Base-by-base conservation (phyloP, 441 rosid genomes). In the Croton setiger region DNA sequence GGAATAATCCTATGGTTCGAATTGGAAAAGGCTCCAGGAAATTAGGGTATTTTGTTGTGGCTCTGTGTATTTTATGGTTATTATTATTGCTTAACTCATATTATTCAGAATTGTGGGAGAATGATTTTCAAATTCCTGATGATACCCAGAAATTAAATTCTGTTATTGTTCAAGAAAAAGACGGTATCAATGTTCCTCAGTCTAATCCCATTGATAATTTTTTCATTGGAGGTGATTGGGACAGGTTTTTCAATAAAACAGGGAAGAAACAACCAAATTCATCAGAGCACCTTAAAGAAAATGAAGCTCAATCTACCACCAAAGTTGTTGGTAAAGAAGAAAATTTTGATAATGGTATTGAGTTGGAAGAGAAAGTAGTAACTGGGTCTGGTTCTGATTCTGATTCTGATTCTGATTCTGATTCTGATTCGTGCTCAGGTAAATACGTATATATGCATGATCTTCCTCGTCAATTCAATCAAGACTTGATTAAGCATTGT, bases 401-500 rank as follows among this genome's bases (percentile, higher is more conserved):
- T 7, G 69, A 67, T 44, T 70, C 80, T 21, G 55, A 8, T 44
- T 36, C 72, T 36, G 69, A 23, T 45, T 64, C 73, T 23, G 82
- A 79, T 66, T 53, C 75, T 39, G 83, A 78, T 64, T 71, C 84
- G 14, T 91, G 97, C 21, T 51, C 60, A 10, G 96, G 94, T 2
- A 55, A 79, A 62, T 89, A 81, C 66, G 77, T 91, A 9, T 84
- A 86, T 48, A 67, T 91, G 59, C 89, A 85, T 51, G 75, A 80
- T 12, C 79, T 89, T 68, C 95, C 96, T 0, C 48, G 73, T 63
- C 72, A 79, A 59, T 91, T 86, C 73, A 89, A 91, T 71, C 86
- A 76, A 18, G 96, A 88, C 62, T 72, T 89, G 72, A 70, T 91
- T 14, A 79, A 75, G 76, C 81, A 84, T 17, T 93, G 98, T 20